Evolutionary conservation across 768 basidiomycete genomes (phyloP).

Genomic region (Podaxis rugospora): DNA sequence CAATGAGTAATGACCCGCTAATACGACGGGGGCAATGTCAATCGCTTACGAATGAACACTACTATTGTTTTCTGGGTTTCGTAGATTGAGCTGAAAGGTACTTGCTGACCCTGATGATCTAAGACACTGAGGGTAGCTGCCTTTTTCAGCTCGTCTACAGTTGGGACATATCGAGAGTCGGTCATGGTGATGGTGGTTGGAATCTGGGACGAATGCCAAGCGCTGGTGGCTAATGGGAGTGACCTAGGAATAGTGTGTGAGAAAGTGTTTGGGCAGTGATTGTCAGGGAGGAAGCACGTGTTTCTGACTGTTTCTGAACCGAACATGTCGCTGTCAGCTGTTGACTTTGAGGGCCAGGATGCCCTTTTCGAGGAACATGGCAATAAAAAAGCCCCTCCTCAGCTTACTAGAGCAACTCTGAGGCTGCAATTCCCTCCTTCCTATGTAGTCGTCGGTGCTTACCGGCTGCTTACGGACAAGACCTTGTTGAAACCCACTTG

Average conservation of each 20-base stretch:
- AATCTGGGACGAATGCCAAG: background rate
- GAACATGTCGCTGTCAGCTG: slow-evolving; percentile 1
- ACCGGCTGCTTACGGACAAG: slow-evolving; percentile 74
- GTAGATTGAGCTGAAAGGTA: slow-evolving; percentile 51
- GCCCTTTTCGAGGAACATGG: slow-evolving; percentile 23
- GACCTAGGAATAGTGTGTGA: background rate
- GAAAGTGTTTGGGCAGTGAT: background rate
- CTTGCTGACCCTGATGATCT: slow-evolving; percentile 39
- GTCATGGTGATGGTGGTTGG: background rate
- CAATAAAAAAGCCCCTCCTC: slow-evolving; percentile 28
- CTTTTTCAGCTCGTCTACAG: slow-evolving; percentile 25
- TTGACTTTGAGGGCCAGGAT: slow-evolving; percentile 27
- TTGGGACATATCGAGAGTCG: slow-evolving; percentile 26
- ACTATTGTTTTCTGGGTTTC: slow-evolving; percentile 47
- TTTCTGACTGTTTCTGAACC: background rate
- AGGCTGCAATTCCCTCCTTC: slow-evolving; percentile 77
- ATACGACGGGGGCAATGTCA: background rate
- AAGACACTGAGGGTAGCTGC: slow-evolving; percentile 38
- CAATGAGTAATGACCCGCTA: background rate
- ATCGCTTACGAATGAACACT: slow-evolving; percentile 54
- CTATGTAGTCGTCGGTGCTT: slow-evolving; percentile 82
- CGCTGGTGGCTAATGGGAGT: background rate
- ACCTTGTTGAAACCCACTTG: slow-evolving; percentile 70
- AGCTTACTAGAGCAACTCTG: slow-evolving; percentile 47
- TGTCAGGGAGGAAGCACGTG: background rate